Evolutionary conservation across 2,329 filamentous ascomycete genomes (phyloP).

Genomic region (Xylariales sp.): DNA sequence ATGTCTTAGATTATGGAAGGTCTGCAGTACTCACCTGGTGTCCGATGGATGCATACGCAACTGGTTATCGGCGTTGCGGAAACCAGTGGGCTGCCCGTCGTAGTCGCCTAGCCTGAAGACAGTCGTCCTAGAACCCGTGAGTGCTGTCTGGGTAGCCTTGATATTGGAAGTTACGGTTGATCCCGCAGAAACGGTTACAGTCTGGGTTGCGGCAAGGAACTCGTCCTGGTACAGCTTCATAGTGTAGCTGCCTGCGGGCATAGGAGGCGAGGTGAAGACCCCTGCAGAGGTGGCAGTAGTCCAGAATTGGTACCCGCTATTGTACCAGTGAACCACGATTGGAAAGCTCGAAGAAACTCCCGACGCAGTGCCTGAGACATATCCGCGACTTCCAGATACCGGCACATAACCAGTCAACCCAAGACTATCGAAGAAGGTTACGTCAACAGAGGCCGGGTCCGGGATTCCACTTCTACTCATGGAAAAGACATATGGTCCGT

Average conservation of each 20-base stretch:
- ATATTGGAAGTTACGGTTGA: conserved; percentile 43
- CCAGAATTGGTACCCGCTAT: conserved; percentile 54
- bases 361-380: conserved; percentile 48
- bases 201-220: conserved; percentile 41
- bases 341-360: conserved; percentile 43
- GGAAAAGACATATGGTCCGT: conserved; percentile 60
- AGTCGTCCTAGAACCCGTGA: conserved; percentile 34
- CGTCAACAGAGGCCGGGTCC: background rate
- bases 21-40: too few species aligned
- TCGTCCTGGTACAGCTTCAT: conserved; percentile 56
- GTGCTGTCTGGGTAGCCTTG: conserved; percentile 28
- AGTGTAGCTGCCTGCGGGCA: conserved; percentile 57
- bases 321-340: conserved; percentile 54
- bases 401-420: background rate
- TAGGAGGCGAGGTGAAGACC: conserved; percentile 50
- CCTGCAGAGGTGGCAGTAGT: conserved; percentile 40
- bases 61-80: conserved; percentile 55
- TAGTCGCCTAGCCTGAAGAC: conserved; percentile 54
- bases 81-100: conserved; percentile 51
- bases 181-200: conserved; percentile 42
- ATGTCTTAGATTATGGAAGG: too few species aligned
- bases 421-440: background rate
- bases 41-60: conserved; percentile 55
- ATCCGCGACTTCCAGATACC: too few species aligned
- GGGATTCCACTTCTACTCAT: conserved; percentile 58